Percentiles rank a stretch among this genome's conserved stretches.
Evolutionary conservation across 2,329 filamentous ascomycete species (phyloP).

Genomic region (Penicillium sp.): DNA sequence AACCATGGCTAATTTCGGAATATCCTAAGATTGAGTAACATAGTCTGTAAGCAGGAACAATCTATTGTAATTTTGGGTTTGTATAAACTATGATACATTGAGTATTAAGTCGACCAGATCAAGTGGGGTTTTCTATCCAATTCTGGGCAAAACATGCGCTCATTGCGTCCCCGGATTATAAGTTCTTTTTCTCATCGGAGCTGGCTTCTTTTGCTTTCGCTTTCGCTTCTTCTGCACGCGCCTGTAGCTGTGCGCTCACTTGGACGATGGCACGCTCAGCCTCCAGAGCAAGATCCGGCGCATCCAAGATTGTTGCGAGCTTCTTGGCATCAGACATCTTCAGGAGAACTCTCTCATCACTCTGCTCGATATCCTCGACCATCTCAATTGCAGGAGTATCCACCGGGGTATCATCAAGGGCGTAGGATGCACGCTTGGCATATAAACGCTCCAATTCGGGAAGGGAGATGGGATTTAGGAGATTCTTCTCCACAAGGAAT

Average conservation of each 20-base stretch:
- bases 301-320: constrained; percentile 62
- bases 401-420: constrained; percentile 27
- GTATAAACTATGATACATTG: constrained; percentile 1
- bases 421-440: constrained; percentile 41
- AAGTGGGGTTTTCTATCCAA: not conserved
- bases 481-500: constrained; percentile 72
- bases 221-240: constrained; percentile 20
- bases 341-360: constrained; percentile 49
- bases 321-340: constrained; percentile 53
- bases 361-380: constrained; percentile 37
- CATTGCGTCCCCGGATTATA: constrained; percentile 1
- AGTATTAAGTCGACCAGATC: not conserved
- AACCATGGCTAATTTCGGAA: not conserved
- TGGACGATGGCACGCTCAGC: constrained; percentile 76
- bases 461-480: constrained; percentile 67
- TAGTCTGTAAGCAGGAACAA: not conserved
- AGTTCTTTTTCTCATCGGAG: constrained; percentile 25
- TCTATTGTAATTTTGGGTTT: not conserved
- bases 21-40: not conserved
- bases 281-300: constrained; percentile 71
- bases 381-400: constrained; percentile 33
- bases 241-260: constrained; percentile 51
- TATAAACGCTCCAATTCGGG: constrained; percentile 75
- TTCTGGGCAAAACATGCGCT: not conserved
- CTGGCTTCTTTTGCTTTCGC: constrained; percentile 20